These are phyloP conservation scores for Hypoxylon fuscum DNA, from an alignment of 495 filamentous ascomycete genomes.

Conservation along the genomic window DNA sequence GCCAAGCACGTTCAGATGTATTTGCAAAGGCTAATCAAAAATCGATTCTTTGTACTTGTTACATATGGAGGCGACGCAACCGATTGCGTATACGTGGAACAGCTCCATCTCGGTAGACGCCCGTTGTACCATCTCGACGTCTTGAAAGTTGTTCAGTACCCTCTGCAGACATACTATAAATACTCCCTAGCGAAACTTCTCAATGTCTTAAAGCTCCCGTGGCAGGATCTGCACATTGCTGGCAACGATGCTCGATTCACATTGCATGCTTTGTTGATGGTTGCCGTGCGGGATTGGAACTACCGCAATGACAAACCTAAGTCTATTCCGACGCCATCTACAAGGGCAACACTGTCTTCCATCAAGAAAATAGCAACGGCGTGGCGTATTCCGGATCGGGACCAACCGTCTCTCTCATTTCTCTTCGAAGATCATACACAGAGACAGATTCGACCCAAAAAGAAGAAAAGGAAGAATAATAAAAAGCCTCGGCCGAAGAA, in stretches of 20 bases:
- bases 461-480: not conserved
- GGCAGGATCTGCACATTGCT: not conserved
- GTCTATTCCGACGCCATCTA: not conserved
- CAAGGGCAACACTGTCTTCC: not conserved
- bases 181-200: not conserved
- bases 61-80: not conserved
- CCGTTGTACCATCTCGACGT: conserved; percentile 1
- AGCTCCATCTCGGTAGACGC: not conserved
- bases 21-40: not conserved
- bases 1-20: not conserved
- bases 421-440: not conserved
- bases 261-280: not conserved
- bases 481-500: not conserved
- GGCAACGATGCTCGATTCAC: conserved; percentile 5
- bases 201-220: not conserved
- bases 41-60: not conserved
- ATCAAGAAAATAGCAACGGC: not conserved
- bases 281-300: not conserved
- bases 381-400: not conserved
- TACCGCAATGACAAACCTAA: not conserved
- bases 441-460: not conserved
- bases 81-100: not conserved
- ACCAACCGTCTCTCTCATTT: not conserved
- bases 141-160: not conserved
- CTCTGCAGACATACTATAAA: not conserved